phyloP scores from a whole-genome alignment of 768 basidiomycete species.

The Psilocybe azurescens region DNA sequence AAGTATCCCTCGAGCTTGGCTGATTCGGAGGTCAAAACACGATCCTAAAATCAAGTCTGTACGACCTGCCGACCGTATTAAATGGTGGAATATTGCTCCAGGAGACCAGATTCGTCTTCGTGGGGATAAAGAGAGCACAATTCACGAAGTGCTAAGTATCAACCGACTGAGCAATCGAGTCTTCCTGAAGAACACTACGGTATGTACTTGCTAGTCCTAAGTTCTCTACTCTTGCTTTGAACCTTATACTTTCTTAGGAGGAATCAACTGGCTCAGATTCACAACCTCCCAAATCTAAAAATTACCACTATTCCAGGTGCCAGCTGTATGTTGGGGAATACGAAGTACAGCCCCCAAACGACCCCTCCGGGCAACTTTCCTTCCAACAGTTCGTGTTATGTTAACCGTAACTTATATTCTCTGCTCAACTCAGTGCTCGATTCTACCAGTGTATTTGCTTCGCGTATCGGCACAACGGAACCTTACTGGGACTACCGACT shows the following conservation, averaged over 20 bases:
- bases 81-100: conserved; percentile 88
- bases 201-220: conserved; percentile 24
- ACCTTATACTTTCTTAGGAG: conserved; percentile 16
- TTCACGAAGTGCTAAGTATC: conserved; percentile 76
- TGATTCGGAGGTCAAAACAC: conserved; percentile 46
- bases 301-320: conserved; percentile 79
- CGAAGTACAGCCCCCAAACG: conserved; percentile 55
- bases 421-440: conserved; percentile 4
- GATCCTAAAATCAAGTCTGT: conserved; percentile 60
- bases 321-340: conserved; percentile 78
- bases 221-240: conserved; percentile 1
- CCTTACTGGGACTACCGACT: conserved; percentile 62
- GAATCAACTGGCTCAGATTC: conserved; percentile 23
- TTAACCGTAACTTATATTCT: neutral
- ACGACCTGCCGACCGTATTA: conserved; percentile 71
- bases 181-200: conserved; percentile 52
- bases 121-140: conserved; percentile 61
- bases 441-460: conserved; percentile 71
- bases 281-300: conserved; percentile 44
- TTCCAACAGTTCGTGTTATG: conserved; percentile 50
- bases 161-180: conserved; percentile 76
- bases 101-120: conserved; percentile 79
- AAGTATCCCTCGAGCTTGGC: conserved; percentile 61
- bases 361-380: conserved; percentile 36
- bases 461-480: conserved; percentile 64